phyloP scores from a whole-genome alignment of 257 asterid genomes.

The Solanum pinnatisectum region DNA sequence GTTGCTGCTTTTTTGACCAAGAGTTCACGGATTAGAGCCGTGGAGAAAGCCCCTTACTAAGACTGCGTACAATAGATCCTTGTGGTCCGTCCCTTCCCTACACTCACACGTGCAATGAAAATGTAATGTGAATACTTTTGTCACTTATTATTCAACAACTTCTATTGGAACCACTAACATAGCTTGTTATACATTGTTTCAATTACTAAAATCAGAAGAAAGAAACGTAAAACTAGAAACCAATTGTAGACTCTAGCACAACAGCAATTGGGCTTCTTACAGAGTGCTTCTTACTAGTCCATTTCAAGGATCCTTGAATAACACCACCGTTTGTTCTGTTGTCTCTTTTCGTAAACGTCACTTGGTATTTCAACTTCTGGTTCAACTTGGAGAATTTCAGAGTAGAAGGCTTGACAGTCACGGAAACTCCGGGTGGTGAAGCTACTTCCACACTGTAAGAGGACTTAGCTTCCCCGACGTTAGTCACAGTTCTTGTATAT shows the following conservation, averaged over 20 bases:
- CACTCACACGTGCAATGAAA: background rate
- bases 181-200: background rate
- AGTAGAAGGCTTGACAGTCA: conserved; percentile 19
- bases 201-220: background rate
- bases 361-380: conserved; percentile 22
- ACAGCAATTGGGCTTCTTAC: conserved; percentile 30
- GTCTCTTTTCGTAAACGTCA: conserved; percentile 6
- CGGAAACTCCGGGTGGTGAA: conserved; percentile 18
- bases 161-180: background rate
- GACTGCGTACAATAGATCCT: background rate
- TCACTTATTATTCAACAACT: background rate
- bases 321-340: background rate
- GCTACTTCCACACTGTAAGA: conserved; percentile 16
- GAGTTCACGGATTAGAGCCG: background rate
- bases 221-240: background rate
- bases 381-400: conserved; percentile 13
- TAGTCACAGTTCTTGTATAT: conserved; percentile 33
- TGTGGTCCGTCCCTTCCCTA: background rate
- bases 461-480: conserved; percentile 22
- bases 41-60: background rate
- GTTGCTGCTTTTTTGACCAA: background rate
- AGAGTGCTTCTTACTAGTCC: conserved; percentile 18
- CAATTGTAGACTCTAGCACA: background rate
- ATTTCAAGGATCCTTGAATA: conserved; percentile 34
- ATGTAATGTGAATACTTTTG: background rate